Evolutionary conservation across 2,329 filamentous ascomycete genomes (phyloP).

Genomic region (Tolypocladium ovalisporum): DNA sequence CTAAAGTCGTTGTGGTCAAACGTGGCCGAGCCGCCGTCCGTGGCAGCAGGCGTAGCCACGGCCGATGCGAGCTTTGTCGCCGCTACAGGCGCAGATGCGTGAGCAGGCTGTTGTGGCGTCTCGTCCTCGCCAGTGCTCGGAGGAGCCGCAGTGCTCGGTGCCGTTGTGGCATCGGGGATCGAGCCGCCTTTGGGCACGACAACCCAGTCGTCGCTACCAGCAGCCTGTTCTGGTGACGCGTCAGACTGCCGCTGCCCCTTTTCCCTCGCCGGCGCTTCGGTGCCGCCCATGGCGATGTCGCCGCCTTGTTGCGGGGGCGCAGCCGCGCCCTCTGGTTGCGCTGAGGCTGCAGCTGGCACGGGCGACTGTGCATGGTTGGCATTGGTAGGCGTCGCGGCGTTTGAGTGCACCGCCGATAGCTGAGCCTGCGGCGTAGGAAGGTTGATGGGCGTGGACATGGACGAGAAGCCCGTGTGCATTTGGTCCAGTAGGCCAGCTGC

Average conservation of each 20-base stretch:
- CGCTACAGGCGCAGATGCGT: slow-evolving; percentile 9
- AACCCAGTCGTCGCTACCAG: slow-evolving; percentile 59
- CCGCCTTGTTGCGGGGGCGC: slow-evolving; percentile 9
- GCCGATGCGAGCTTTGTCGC: slow-evolving; percentile 35
- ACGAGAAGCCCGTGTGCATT: slow-evolving; percentile 53
- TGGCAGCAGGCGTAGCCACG: slow-evolving; percentile 31
- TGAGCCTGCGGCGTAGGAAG: slow-evolving; percentile 51
- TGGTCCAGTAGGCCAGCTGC: slow-evolving; percentile 57
- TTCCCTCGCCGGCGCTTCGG: slow-evolving; percentile 24
- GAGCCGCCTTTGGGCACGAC: slow-evolving; percentile 56
- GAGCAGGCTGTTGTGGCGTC: slow-evolving; percentile 10
- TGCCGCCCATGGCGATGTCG: slow-evolving; percentile 43
- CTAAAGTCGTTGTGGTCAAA: slow-evolving; percentile 51
- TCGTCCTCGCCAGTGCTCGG: slow-evolving; percentile 1
- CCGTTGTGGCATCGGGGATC: slow-evolving; percentile 25
- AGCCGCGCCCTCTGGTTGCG: slow-evolving; percentile 6
- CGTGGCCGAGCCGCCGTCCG: slow-evolving; percentile 29
- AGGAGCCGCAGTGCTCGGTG: not conserved
- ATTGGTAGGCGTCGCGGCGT: slow-evolving; percentile 44
- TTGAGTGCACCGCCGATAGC: slow-evolving; percentile 44
- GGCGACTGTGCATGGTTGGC: slow-evolving; percentile 34
- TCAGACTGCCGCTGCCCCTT: slow-evolving; percentile 13
- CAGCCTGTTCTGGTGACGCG: slow-evolving; percentile 37
- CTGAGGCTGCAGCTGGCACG: slow-evolving; percentile 16
- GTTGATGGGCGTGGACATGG: slow-evolving; percentile 47